A percentile compares a stretch with the other conserved stretches of the same genome.
phyloP scores from a whole-genome alignment of 352 stramenopile species.

The Chrysophaeum taylorii region DNA sequence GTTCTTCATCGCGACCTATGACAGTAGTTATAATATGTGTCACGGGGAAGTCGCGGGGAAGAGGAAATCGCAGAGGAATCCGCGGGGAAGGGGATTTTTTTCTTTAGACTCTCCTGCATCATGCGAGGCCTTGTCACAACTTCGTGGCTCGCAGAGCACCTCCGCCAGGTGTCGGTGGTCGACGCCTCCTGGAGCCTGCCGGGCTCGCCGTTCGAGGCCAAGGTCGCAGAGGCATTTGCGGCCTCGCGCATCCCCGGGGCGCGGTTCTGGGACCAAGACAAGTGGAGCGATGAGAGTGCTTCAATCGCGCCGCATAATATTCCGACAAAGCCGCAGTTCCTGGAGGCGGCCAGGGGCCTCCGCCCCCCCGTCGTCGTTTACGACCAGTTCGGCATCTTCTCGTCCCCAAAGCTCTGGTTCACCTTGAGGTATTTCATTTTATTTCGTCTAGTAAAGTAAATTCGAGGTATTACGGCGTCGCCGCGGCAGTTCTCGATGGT shows the following conservation, averaged over 20 bases:
- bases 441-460: too few relatives aligned
- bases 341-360: slow-evolving; percentile 49
- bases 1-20: too few relatives aligned
- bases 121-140: too few relatives aligned
- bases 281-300: slow-evolving; percentile 54
- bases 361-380: slow-evolving; percentile 61
- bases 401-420: slow-evolving; percentile 59
- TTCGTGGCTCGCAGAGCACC: too few relatives aligned
- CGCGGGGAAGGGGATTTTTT: too few relatives aligned
- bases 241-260: slow-evolving; percentile 55
- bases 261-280: slow-evolving; percentile 80
- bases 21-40: too few relatives aligned
- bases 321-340: slow-evolving; percentile 51
- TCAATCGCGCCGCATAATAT: slow-evolving; percentile 66
- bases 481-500: slow-evolving; percentile 67
- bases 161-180: background rate
- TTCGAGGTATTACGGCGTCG: too few relatives aligned
- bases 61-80: too few relatives aligned
- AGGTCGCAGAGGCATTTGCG: background rate
- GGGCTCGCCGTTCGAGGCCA: background rate
- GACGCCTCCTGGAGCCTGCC: slow-evolving; percentile 22
- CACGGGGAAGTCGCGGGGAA: too few relatives aligned
- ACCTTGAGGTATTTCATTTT: slow-evolving; percentile 73
- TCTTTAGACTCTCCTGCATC: too few relatives aligned
- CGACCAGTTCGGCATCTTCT: slow-evolving; percentile 31